Conservation (phyloP, 768 basidiomycete species). For the Boletellus ananas region DNA sequence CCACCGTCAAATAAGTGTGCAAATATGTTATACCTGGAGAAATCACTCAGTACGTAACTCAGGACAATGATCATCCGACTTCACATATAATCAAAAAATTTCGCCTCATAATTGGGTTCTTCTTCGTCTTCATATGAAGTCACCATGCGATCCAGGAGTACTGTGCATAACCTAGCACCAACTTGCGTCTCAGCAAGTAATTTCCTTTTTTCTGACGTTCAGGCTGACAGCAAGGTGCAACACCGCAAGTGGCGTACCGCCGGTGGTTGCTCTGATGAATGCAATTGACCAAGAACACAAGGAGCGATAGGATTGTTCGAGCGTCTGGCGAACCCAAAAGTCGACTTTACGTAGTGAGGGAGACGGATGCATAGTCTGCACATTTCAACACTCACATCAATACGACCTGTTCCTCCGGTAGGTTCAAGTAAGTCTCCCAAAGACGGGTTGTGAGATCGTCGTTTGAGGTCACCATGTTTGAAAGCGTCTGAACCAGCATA, state of each 20-base stretch:
- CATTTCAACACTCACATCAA: conserved; percentile 55
- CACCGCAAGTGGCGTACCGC: conserved; percentile 42
- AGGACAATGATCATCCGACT: conserved; percentile 7
- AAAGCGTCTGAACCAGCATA: conserved; percentile 71
- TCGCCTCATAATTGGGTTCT: conserved; percentile 58
- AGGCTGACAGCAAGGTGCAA: conserved; percentile 4
- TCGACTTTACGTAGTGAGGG: conserved; percentile 37
- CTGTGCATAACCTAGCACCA: conserved; percentile 64
- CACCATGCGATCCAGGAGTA: conserved; percentile 71
- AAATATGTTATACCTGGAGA: conserved; percentile 60
- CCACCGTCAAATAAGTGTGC: conserved; percentile 58
- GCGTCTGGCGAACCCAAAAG: conserved; percentile 63
- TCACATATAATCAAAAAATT: conserved; percentile 77
- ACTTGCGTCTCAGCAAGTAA: conserved; percentile 49
- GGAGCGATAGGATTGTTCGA: conserved; percentile 53
- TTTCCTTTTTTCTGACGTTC: conserved; percentile 31
- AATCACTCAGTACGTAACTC: conserved; percentile 10
- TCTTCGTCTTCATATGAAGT: conserved; percentile 63
- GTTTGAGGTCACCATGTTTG: conserved; percentile 81
- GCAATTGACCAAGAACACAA: conserved; percentile 74
- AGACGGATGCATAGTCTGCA: background rate
- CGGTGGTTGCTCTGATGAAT: conserved; percentile 52
- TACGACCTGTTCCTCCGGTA: conserved; percentile 71
- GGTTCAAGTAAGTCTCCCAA: conserved; percentile 62
- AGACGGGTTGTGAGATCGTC: conserved; percentile 50